These are phyloP conservation scores for Macaranga tanarius DNA, from an alignment of 441 rosid species.

Conservation along the genomic window DNA sequence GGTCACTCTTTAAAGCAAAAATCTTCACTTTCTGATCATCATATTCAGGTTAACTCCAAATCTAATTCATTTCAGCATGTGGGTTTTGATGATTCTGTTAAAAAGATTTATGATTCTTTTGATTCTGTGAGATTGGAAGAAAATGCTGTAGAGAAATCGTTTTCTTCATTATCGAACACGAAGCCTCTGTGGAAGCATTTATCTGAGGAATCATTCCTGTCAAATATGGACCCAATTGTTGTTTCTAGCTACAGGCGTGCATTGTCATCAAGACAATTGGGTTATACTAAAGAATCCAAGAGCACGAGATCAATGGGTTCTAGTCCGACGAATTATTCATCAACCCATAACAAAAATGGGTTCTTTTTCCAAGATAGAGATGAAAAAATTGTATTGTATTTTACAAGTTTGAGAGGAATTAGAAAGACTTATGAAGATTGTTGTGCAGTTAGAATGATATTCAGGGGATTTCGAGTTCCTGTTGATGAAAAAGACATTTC, in stretches of 20 bases:
- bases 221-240: conserved; percentile 68
- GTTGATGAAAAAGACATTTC: conserved; percentile 88
- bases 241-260: conserved; percentile 80
- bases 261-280: conserved; percentile 68
- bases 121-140: conserved; percentile 38
- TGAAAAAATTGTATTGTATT: conserved; percentile 57
- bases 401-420: conserved; percentile 79
- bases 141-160: conserved; percentile 28
- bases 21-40: conserved; percentile 22
- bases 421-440: conserved; percentile 85
- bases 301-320: conserved; percentile 28
- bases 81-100: conserved; percentile 32
- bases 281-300: conserved; percentile 25
- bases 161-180: conserved; percentile 35
- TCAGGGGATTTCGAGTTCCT: conserved; percentile 59
- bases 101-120: conserved; percentile 36
- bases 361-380: conserved; percentile 27
- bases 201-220: conserved; percentile 80
- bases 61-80: conserved; percentile 32
- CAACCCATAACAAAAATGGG: conserved; percentile 22
- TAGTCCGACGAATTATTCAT: conserved; percentile 29
- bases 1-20: conserved; percentile 29
- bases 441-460: conserved; percentile 66
- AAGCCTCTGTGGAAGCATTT: conserved; percentile 88
- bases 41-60: conserved; percentile 25